Evolutionary conservation across 2,329 filamentous ascomycete genomes (phyloP), one percentile per base, ranked within the genome.

Genomic region (Colletotrichum sp.): DNA sequence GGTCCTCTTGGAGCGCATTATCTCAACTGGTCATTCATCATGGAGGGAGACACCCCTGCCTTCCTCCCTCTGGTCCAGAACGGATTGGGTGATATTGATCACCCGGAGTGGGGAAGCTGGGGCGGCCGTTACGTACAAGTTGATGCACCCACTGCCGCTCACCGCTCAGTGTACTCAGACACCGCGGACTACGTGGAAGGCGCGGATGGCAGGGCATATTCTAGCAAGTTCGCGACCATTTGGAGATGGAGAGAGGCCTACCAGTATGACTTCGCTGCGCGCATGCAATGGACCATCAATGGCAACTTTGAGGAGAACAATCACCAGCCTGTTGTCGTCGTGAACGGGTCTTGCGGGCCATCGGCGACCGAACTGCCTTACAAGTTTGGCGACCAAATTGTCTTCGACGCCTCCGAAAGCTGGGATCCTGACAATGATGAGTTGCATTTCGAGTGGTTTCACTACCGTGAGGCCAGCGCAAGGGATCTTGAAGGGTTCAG

Each of bases 31-130:
- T 79, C 86, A 7, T 90, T 85, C 78, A 90, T 90, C 71, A 85
- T 87, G 32, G 90, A 92, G 79, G 87, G 88, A 28, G 88, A 89
- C 72, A 88, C 87, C 1, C 89, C 88, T 0, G 86, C 88, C 0
- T 87, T 90, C 66, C 83, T 90, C 15, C 88, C 88, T 75, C 82
- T 87, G 0, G 85, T 88, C n/a, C 86, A 87, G 59, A 89, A 89
- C 70, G 87, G 87, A 3, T 82, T 90, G 0, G 86, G 86, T 28
- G 82, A 84, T 16, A 83, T 86, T 0, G 87, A 89, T 36, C 83
- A 84, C 52, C 88, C 88, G 0, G 81, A 85, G 10, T 90, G 83
- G 62, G 88, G 88, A 4, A 86, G 85, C 1, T 90, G 88, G 88
- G 88, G 88, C 26, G 88, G 88, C 0, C 83, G 88, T 8, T 90